Base-by-base conservation (phyloP, 345 rosid species). In the Brassica incana region DNA sequence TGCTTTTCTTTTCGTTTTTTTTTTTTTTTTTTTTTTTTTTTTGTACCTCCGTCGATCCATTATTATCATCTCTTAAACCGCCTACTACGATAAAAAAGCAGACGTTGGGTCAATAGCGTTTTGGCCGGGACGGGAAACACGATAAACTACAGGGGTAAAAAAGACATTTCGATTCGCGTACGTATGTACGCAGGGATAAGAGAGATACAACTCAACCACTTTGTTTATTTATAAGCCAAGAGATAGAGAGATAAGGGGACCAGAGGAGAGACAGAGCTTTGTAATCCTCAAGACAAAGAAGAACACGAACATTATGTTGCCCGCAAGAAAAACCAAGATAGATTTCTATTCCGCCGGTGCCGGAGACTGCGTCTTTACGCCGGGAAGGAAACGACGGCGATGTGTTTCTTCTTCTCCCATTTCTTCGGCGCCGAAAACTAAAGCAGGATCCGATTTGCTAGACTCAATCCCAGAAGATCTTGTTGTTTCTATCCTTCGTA, bases 401-500 rank as follows among this genome's bases (percentile, higher is more conserved):
- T 15, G 43, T 40, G 2, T 67, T 45, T 69, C 73, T 7, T 33
- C 15, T 25, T 14, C 10, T 62, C 65, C 8, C 20, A 0, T 8
- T 64, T 43, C 71, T 23, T 71, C 81, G 25, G 8, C 14, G 45
- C 29, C 48, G 7, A 78, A 62, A 5, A 15, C 36, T 5, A 58
- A 23, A 3, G 3, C 45, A 11, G 78, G 82, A 4, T 54, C 30
- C 4, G 94, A 92, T 77, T 81, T 86, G 23, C 85, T 94, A 12
- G 95, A 92, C 73, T 63, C 83, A 14, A 82, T 94, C 8, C 97
- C 98, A 0, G 97, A 94, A 61, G 98, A 94, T 85, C 89, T 94
- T 79, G 90, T 94, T 67, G 73, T 86, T 38, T 84, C 76, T 56
- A 90, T 94, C 35, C 88, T 94, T 18, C 78, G 85, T 72, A 91